Percentiles rank a stretch among this genome's conserved stretches.
phyloP scores from a whole-genome alignment of 2,329 filamentous ascomycete genomes.

The Alternaria sp. region DNA sequence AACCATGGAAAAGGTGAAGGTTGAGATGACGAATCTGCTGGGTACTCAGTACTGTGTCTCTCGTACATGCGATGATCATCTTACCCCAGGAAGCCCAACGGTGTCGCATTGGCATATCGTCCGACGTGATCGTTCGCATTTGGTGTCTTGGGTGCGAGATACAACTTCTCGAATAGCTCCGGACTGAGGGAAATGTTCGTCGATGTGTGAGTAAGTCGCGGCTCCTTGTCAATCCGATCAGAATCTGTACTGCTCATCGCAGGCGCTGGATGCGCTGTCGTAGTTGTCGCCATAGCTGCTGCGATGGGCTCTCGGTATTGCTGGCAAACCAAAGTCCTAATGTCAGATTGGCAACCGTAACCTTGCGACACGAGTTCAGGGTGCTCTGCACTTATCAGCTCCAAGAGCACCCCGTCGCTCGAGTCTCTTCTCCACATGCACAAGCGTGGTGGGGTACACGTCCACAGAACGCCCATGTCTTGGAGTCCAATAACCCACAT shows the following conservation, averaged over 20 bases:
- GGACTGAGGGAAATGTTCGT: conserved; percentile 41
- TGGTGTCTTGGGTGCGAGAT: conserved; percentile 36
- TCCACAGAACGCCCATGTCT: not conserved
- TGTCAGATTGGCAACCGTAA: too few relatives aligned
- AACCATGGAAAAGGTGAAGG: conserved; percentile 53
- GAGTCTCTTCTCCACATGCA: not conserved
- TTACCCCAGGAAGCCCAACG: conserved; percentile 43
- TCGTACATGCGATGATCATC: not conserved
- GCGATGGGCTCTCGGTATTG: not conserved
- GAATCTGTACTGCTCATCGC: conserved; percentile 14
- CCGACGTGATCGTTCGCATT: conserved; percentile 27
- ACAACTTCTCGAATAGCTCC: conserved; percentile 42
- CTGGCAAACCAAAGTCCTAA: not conserved
- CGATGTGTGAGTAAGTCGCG: conserved; percentile 28
- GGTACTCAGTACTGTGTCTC: not conserved
- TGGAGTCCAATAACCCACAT: not conserved
- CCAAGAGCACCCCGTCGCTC: not conserved
- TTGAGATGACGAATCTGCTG: conserved; percentile 49
- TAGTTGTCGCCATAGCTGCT: conserved; percentile 9
- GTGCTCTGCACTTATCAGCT: not conserved
- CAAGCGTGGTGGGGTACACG: not conserved
- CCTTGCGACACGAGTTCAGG: not conserved
- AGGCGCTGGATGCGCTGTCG: not conserved
- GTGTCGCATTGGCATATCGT: conserved; percentile 37
- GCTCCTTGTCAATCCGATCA: conserved; percentile 31